Evolutionary conservation across 148 eudicot genomes (phyloP), one percentile per base, ranked within the genome.

Genomic region (Chenopodium suecicum): DNA sequence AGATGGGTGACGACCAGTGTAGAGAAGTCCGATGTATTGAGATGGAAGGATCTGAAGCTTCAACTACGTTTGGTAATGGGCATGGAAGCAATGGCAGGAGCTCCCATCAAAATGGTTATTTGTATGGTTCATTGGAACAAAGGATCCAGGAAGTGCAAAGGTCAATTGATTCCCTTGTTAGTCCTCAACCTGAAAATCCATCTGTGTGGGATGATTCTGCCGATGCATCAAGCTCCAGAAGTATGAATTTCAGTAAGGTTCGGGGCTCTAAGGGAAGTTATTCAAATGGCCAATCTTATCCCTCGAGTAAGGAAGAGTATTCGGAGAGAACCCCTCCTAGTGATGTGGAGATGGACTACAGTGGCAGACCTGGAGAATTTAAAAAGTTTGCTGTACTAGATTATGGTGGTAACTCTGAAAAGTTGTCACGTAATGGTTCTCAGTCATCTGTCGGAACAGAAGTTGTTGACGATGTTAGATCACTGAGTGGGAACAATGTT

Each of bases 21-120:
- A 91, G 88, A 86, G 98, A 89, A 60, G 96, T 95, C 83, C 91
- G 84, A 76, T 95, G 95, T 84, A 86, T 95, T 82, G 94, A 91
- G 87, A 88, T 80, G 74, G 93, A 85, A 83, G 93, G 82, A 80
- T 84, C 91, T 84, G 84, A 74, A n/a, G 79, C 82, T 75, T 80
- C 84, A 62, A 76, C 75, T 23, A 73, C 32, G 65, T 71, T 83
- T 8, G 52, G 70, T 14, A 81, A 78, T 78, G 85, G 86, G 68
- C 81, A 70, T 54, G 89, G 73, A 31, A 74, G 66, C 60, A 47
- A 84, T 75, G 76, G 86, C 50, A 81, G 89, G 77, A 74, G 78
- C 69, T 41, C 84, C 29, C 80, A 68, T 72, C 89, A 85, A 63
- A 89, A 84, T 84, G 84, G 88, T 82, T 80, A 80, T 84, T 83